phyloP scores from a whole-genome alignment of 1,284 basidiomycete genomes.

The Hymenochaete sp. region DNA sequence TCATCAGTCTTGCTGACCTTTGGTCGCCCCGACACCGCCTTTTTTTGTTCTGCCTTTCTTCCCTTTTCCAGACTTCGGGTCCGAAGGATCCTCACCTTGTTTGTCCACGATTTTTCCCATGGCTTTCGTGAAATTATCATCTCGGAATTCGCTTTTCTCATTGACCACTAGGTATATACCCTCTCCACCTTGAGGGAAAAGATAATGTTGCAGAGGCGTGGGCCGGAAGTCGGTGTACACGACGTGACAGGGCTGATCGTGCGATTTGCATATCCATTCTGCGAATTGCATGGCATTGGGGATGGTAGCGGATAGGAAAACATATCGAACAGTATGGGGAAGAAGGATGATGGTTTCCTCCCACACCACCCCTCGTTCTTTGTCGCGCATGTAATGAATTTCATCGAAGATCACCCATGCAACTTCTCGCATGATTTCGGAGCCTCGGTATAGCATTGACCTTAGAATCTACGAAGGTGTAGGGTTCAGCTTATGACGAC shows the following conservation, averaged over 20 bases:
- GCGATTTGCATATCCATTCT: constrained; percentile 96
- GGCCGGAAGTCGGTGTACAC: constrained; percentile 99
- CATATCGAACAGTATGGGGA: constrained; percentile 92
- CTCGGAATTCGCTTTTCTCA: constrained; percentile 92
- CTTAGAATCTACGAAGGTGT: constrained; percentile 73
- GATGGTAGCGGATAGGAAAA: constrained; percentile 99
- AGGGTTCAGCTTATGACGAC: background rate
- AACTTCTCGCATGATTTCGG: constrained; percentile 99
- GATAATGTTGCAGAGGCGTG: constrained; percentile 95
- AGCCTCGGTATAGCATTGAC: constrained; percentile 98
- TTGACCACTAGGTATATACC: constrained; percentile 98
- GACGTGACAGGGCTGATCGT: constrained; percentile 97
- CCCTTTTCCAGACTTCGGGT: constrained; percentile 72
- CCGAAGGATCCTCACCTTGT: constrained; percentile 90
- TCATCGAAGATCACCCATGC: constrained; percentile 99
- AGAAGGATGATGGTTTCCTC: constrained; percentile 95
- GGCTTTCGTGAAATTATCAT: constrained; percentile 96
- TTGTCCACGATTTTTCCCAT: constrained; percentile 88
- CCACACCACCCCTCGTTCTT: constrained; percentile 83
- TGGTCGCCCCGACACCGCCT: constrained; percentile 77
- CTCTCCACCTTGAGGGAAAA: constrained; percentile 94
- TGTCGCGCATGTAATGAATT: constrained; percentile 99
- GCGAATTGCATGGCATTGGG: constrained; percentile 99
- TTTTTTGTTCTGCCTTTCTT: constrained; percentile 87
- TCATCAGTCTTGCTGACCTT: constrained; percentile 43